Conservation (phyloP, 345 rosid genomes). For the Camelina hispida region DNA sequence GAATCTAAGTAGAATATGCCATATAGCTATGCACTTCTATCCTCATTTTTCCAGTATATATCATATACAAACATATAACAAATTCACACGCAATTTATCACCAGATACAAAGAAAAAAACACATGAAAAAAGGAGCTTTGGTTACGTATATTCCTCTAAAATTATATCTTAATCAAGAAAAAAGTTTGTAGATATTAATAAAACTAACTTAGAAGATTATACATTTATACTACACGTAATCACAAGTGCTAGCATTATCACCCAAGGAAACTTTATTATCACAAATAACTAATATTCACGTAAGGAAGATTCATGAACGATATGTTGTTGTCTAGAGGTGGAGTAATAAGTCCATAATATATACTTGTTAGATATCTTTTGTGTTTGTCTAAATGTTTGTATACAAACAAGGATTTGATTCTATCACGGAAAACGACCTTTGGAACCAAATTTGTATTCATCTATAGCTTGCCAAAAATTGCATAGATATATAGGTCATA, state of each 20-base stretch:
- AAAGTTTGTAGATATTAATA: conserved; percentile 42
- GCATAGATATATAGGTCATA: neutral
- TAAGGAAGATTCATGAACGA: conserved; percentile 33
- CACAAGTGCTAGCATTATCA: conserved; percentile 22
- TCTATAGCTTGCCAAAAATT: neutral
- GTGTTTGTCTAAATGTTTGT: neutral
- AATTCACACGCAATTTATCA: conserved; percentile 27
- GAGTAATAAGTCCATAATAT: conserved; percentile 7
- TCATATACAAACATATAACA: conserved; percentile 13
- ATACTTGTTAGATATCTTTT: neutral
- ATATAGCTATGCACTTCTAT: conserved; percentile 11
- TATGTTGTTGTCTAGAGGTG: conserved; percentile 23
- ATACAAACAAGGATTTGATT: conserved; percentile 14
- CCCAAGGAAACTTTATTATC: conserved; percentile 11
- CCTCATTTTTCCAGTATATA: conserved; percentile 11
- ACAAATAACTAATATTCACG: conserved; percentile 6
- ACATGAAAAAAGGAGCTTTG: conserved; percentile 39
- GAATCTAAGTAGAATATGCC: conserved; percentile 41
- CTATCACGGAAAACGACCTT: conserved; percentile 1
- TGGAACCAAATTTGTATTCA: neutral
- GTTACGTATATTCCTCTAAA: conserved; percentile 31
- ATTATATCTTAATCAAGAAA: conserved; percentile 30
- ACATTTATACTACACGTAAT: conserved; percentile 34
- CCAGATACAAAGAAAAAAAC: conserved; percentile 26
- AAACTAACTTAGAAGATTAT: conserved; percentile 11